A percentile compares a stretch with the other conserved stretches of the same genome.
These are phyloP conservation scores for Plasmodium falciparum DNA, from an alignment of 169 alveolate species.

Conservation along the genomic window DNA sequence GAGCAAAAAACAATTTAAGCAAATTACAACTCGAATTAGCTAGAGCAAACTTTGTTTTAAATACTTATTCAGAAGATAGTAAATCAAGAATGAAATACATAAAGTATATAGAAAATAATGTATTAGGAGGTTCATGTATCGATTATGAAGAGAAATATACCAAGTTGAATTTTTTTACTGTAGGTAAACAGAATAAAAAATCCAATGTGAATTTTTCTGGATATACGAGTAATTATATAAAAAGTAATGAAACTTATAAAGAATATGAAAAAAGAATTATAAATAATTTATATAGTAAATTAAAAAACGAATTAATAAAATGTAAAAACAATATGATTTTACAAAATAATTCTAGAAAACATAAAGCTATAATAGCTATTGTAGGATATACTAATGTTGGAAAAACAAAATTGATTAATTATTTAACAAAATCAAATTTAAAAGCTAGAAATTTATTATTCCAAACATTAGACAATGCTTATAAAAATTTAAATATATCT, in stretches of 20 bases:
- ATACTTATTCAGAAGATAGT: conserved; percentile 86
- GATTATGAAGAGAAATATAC: conserved; percentile 35
- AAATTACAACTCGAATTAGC: conserved; percentile 87
- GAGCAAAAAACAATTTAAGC: conserved; percentile 87
- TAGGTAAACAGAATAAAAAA: conserved; percentile 73
- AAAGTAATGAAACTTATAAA: conserved; percentile 86
- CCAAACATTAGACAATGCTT: conserved; percentile 84
- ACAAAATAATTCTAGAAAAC: conserved; percentile 71
- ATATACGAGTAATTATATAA: conserved; percentile 81
- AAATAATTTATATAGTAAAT: conserved; percentile 85
- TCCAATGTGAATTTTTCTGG: conserved; percentile 25
- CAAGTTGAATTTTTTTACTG: conserved; percentile 84
- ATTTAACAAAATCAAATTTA: conserved; percentile 86
- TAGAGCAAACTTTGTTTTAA: conserved; percentile 86
- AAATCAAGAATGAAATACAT: conserved; percentile 65
- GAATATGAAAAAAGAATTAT: conserved; percentile 81
- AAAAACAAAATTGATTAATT: conserved; percentile 92
- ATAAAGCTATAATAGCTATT: conserved; percentile 86
- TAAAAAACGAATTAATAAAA: conserved; percentile 83
- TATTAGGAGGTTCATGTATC: conserved; percentile 31
- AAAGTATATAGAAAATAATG: conserved; percentile 65
- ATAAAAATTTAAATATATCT: conserved; percentile 84
- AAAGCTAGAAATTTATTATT: conserved; percentile 88
- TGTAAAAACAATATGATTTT: conserved; percentile 78
- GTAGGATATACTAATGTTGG: conserved; percentile 95